Evolutionary conservation across 2,329 filamentous ascomycete species (phyloP).

Genomic region (Botrytis paeoniae): DNA sequence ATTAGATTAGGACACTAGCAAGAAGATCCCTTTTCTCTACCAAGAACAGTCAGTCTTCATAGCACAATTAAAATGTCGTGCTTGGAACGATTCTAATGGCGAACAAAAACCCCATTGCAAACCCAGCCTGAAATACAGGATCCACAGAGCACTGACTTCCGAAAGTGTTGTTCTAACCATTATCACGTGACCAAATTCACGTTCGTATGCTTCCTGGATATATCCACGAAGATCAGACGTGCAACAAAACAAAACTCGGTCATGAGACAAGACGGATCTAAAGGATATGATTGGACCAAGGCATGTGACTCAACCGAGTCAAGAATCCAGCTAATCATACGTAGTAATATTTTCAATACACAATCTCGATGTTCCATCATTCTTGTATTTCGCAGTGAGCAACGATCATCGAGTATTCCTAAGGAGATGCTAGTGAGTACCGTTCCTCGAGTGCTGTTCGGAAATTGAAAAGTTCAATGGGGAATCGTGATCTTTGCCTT

Average conservation of each 20-base stretch:
- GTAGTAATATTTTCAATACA: background rate
- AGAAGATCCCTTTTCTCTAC: background rate
- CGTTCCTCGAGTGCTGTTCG: background rate
- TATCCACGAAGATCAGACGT: background rate
- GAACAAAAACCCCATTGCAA: background rate
- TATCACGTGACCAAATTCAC: background rate
- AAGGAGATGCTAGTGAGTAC: background rate
- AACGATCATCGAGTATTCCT: background rate
- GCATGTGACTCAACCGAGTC: background rate
- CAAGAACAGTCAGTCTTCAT: background rate
- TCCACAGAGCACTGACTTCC: background rate
- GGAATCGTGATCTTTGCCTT: background rate
- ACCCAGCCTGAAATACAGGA: background rate
- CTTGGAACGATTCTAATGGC: fast-evolving
- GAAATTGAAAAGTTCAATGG: background rate
- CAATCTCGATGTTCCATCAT: background rate
- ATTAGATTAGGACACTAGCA: background rate
- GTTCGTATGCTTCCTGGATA: background rate
- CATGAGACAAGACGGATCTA: background rate
- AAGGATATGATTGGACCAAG: background rate
- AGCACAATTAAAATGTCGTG: background rate
- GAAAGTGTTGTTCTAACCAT: background rate
- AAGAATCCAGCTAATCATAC: background rate
- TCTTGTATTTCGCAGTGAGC: background rate
- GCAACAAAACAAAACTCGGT: background rate